These are phyloP conservation scores for Beauveria scarabaeidicola DNA, from an alignment of 2,329 filamentous ascomycete species.

Conservation along the genomic window DNA sequence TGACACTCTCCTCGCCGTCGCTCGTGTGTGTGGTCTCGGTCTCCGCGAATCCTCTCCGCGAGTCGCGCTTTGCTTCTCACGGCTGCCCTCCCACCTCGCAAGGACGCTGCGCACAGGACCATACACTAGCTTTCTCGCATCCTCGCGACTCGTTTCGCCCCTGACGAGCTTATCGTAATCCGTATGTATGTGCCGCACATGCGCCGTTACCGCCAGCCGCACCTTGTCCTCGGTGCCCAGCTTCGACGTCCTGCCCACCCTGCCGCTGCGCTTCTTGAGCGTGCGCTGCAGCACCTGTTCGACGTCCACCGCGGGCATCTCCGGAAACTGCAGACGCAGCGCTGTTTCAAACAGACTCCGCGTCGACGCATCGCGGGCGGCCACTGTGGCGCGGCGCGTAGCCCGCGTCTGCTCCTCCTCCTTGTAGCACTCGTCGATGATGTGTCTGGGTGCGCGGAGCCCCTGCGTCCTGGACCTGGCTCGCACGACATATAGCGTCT, in stretches of 20 bases:
- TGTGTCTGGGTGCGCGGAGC: constrained; percentile 29
- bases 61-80: constrained; percentile 11
- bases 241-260: constrained; percentile 37
- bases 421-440: constrained; percentile 21
- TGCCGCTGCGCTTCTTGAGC: constrained; percentile 35
- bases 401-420: constrained; percentile 24
- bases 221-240: constrained; percentile 31
- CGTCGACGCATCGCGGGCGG: constrained; percentile 25
- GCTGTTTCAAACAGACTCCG: constrained; percentile 25
- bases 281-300: constrained; percentile 30
- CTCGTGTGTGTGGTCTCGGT: neutral
- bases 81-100: neutral
- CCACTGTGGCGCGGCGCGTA: constrained; percentile 24
- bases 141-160: neutral
- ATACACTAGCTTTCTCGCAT: constrained; percentile 11
- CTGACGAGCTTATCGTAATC: constrained; percentile 34
- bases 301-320: constrained; percentile 28
- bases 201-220: constrained; percentile 38
- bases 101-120: constrained; percentile 9
- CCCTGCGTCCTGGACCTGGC: constrained; percentile 22
- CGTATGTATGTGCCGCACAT: constrained; percentile 40
- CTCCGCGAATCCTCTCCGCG: neutral
- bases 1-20: neutral
- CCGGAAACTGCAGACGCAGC: constrained; percentile 30
- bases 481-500: constrained; percentile 30